Percentiles rank a stretch among this genome's conserved stretches.
phyloP scores from a whole-genome alignment of 306 rosid species.

The Lathyrus oleraceus region DNA sequence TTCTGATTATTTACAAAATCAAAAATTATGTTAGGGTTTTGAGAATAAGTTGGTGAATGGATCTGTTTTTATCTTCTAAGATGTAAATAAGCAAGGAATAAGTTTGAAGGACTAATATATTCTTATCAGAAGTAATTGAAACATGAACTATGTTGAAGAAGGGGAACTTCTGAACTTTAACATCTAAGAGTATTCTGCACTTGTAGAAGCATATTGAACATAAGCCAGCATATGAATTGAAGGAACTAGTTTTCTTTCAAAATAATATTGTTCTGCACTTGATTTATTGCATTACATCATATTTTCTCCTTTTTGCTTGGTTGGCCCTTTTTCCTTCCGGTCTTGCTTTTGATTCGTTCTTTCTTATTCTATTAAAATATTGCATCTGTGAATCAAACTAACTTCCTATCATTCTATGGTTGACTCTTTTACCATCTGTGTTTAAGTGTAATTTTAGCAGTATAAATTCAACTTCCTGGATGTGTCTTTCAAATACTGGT shows the following conservation, averaged over 20 bases:
- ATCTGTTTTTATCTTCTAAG: not conserved
- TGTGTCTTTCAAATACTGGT: conserved; percentile 9
- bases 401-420: not conserved
- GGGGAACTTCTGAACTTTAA: not conserved
- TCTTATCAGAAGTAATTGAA: conserved; percentile 21
- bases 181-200: not conserved
- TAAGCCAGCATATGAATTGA: not conserved
- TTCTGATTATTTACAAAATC: not conserved
- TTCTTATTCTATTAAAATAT: conserved; percentile 1
- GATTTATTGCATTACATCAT: not conserved
- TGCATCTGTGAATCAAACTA: not conserved
- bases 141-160: conserved; percentile 1
- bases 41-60: not conserved
- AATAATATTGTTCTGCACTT: not conserved
- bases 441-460: conserved; percentile 17
- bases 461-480: conserved; percentile 6
- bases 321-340: not conserved
- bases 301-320: conserved; percentile 3
- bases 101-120: conserved; percentile 9
- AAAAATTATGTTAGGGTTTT: conserved; percentile 5
- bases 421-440: not conserved
- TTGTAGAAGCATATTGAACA: conserved; percentile 1
- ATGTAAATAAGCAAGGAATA: not conserved
- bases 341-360: conserved; percentile 3
- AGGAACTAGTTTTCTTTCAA: not conserved